Base-by-base conservation (phyloP, 306 rosid genomes). In the Astragalus glycyphyllos region DNA sequence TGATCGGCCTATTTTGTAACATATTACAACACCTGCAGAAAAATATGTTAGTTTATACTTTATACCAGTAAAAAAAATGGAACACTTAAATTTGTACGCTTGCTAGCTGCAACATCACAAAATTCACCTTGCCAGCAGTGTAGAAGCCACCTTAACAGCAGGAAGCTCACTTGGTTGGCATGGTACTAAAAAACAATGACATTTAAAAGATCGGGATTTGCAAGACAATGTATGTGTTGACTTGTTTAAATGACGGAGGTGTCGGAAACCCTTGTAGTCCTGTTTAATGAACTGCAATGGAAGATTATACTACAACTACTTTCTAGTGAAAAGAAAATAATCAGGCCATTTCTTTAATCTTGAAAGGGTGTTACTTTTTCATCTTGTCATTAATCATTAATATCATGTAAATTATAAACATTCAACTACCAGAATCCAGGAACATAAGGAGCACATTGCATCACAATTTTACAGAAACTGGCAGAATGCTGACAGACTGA, bases 11-110 rank as follows among this genome's bases (percentile, higher is more conserved):
- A 77, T 86, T 82, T 75, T 89, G 90, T 69, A 90, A 72, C 44
- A 75, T 40, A 75, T 82, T 85, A 83, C 62, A 81, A 12, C 86
- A 79, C 87, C 97, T 94, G 96, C 80, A 84, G 37, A 76, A 64
- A 74, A 66, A 26, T 5, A 31, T 34, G 38, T 38, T 16, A 65
- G 54, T 68, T 40, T 34, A 80, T 20, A 57, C 38, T 68, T 40
- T 34, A 80, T 20, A 57, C 38, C 44, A 63, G 58, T 41, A 47
- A 37, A 35, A 29, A 29, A 11, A 20, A 55, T 29, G 40, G 7
- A 48, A 50, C 51, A 53, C 71, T 75, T 40, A 71, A 75, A 67
- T 42, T 11, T 50, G 58, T 44, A 42, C 5, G 34, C 65, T 47
- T 45, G 12, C 46, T 58, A 40, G 54, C 56, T 42, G 38, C 7